Evolutionary conservation across 2,329 filamentous ascomycete genomes (phyloP).

Genomic region (Nemania abortiva): DNA sequence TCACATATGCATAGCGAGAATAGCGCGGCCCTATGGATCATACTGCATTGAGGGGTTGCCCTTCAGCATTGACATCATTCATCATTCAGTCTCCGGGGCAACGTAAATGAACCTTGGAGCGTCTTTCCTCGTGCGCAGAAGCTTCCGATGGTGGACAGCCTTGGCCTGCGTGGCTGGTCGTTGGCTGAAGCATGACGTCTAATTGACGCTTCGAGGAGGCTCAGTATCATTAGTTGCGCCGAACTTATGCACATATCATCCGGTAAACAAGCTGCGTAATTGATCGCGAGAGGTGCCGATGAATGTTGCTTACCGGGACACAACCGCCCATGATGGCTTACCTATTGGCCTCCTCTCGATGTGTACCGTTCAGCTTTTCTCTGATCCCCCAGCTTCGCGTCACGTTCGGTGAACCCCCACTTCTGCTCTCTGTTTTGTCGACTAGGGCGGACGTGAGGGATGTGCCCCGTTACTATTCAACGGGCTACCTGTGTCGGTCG

Average conservation of each 20-base stretch:
- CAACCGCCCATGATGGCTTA: background rate
- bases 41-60: constrained; percentile 15
- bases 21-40: constrained; percentile 8
- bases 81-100: constrained; percentile 22
- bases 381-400: constrained; percentile 40
- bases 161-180: constrained; percentile 45
- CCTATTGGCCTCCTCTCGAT: constrained; percentile 19
- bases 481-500: constrained; percentile 15
- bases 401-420: constrained; percentile 24
- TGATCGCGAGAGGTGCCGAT: constrained; percentile 19
- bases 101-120: constrained; percentile 22
- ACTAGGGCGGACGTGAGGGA: constrained; percentile 13
- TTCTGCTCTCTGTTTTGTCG: constrained; percentile 19
- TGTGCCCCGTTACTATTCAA: constrained; percentile 29
- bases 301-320: constrained; percentile 20
- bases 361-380: constrained; percentile 10
- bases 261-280: constrained; percentile 14
- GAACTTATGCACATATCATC: constrained; percentile 30
- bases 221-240: constrained; percentile 30
- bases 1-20: constrained; percentile 31
- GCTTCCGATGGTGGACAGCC: constrained; percentile 27
- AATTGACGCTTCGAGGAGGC: constrained; percentile 34
- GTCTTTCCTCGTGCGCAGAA: constrained; percentile 16
- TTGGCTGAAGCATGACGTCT: constrained; percentile 34
- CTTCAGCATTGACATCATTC: constrained; percentile 24